phyloP scores from a whole-genome alignment of 805 yeast species.

The Scheffersomyces ergatensis region DNA sequence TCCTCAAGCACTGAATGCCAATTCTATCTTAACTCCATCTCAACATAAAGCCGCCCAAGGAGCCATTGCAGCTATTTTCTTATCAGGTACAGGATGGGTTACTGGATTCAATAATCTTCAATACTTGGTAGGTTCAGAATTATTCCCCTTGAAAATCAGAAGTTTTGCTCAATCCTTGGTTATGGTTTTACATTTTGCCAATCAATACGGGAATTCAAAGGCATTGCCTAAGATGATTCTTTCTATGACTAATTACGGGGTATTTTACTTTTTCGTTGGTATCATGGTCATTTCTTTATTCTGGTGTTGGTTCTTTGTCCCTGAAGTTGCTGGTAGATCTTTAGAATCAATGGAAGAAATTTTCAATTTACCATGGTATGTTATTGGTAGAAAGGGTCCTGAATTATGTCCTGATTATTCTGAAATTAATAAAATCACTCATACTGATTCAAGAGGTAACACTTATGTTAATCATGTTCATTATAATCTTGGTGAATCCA shows the following conservation, averaged over 20 bases:
- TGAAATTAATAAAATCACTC: conserved; percentile 28
- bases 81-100: conserved; percentile 55
- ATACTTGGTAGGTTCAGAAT: conserved; percentile 51
- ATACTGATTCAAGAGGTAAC: conserved; percentile 11
- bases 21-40: conserved; percentile 22
- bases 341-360: conserved; percentile 49
- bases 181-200: conserved; percentile 53
- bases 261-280: conserved; percentile 48
- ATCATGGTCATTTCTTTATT: conserved; percentile 37
- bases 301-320: conserved; percentile 46
- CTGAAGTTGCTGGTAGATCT: conserved; percentile 46
- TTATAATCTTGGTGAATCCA: conserved; percentile 5
- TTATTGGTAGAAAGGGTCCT: conserved; percentile 51
- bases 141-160: conserved; percentile 49
- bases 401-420: conserved; percentile 50
- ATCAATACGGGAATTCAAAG: conserved; percentile 53
- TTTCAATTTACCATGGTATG: conserved; percentile 53
- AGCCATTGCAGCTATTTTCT: conserved; percentile 47
- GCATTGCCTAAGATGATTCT: conserved; percentile 50
- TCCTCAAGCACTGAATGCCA: conserved; percentile 37
- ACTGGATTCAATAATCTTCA: conserved; percentile 56
- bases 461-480: conserved; percentile 10
- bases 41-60: conserved; percentile 39
- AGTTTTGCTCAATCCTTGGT: conserved; percentile 45
- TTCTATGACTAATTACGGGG: conserved; percentile 44